phyloP scores from a whole-genome alignment of 148 eudicot species.

The Chenopodium suecicum region DNA sequence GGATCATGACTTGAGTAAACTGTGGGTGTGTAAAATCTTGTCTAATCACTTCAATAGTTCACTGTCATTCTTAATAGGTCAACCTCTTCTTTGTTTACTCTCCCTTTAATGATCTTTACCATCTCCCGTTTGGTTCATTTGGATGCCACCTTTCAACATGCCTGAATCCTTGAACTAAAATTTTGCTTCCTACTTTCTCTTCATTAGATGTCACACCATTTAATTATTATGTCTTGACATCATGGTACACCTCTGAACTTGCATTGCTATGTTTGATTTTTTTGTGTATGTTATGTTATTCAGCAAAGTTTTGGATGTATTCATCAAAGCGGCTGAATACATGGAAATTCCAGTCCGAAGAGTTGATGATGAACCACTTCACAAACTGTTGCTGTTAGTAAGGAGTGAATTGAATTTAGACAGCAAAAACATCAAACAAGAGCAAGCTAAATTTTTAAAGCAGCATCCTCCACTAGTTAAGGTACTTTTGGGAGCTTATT shows the following conservation, averaged over 20 bases:
- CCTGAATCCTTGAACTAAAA: neutral
- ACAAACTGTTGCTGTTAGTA: conserved; percentile 70
- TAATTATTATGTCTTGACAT: neutral
- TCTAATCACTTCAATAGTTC: neutral
- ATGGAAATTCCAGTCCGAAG: conserved; percentile 91
- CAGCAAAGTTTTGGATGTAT: conserved; percentile 95
- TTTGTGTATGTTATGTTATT: conserved; percentile 5
- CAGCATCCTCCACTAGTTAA: conserved; percentile 93
- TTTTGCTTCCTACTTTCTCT: neutral
- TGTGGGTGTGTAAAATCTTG: neutral
- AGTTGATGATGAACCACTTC: conserved; percentile 82
- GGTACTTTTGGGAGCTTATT: conserved; percentile 38
- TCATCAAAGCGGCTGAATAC: conserved; percentile 86
- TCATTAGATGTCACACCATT: neutral
- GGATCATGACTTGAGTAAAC: neutral
- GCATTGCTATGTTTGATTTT: neutral
- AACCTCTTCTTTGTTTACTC: neutral
- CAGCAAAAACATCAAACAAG: conserved; percentile 84
- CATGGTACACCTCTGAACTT: conserved; percentile 1
- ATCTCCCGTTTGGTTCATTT: neutral
- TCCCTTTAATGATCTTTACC: neutral
- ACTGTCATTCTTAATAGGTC: too few relatives aligned
- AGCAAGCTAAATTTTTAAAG: conserved; percentile 97
- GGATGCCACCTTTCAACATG: neutral
- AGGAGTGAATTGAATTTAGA: conserved; percentile 91